These are phyloP conservation scores for Neofusicoccum cordaticola DNA, from an alignment of 2,329 filamentous ascomycete species.

Conservation along the genomic window DNA sequence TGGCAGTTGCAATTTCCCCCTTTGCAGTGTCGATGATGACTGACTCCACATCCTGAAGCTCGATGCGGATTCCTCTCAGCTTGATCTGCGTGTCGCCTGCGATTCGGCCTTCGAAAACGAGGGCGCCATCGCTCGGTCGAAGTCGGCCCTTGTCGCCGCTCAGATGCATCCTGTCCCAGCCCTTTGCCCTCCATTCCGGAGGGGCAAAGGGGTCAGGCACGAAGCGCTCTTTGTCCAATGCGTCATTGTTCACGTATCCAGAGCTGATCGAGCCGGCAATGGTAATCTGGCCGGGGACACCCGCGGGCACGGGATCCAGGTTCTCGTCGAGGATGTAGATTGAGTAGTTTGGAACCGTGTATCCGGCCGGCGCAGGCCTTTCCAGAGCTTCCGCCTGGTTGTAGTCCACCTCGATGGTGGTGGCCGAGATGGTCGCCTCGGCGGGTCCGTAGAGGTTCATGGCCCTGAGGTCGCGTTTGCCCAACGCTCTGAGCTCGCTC, in stretches of 20 bases:
- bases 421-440: background rate
- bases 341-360: background rate
- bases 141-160: slow-evolving; percentile 70
- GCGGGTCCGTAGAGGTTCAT: background rate
- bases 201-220: no score
- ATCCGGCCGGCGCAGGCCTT: background rate
- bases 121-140: slow-evolving; percentile 59
- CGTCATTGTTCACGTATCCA: slow-evolving; percentile 68
- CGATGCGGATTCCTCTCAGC: slow-evolving; percentile 72
- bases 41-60: slow-evolving; percentile 56
- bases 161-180: slow-evolving; percentile 63
- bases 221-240: background rate
- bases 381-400: background rate
- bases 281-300: slow-evolving; percentile 62
- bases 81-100: slow-evolving; percentile 71
- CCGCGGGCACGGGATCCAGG: slow-evolving; percentile 12
- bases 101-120: slow-evolving; percentile 76
- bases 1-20: slow-evolving; percentile 41
- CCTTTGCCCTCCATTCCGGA: background rate
- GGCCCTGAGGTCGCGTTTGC: background rate
- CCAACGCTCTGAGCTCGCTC: no score
- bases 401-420: background rate
- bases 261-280: slow-evolving; percentile 67
- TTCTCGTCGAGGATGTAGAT: slow-evolving; percentile 20
- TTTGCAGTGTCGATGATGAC: background rate